phyloP scores from a whole-genome alignment of 805 yeast species.

The Saccharomycopsis guyanensis region DNA sequence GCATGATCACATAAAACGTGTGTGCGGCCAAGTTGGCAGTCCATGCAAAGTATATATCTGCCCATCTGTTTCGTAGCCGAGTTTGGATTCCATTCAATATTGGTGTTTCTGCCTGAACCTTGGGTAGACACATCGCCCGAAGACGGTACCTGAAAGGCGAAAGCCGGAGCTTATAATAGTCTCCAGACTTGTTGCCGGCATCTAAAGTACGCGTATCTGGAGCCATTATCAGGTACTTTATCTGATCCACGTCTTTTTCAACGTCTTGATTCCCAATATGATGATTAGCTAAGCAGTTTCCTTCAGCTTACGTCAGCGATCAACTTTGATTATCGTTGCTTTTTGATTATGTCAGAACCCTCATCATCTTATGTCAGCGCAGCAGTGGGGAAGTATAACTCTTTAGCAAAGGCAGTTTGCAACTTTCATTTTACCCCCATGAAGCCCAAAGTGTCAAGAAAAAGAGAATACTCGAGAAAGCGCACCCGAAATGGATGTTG shows the following conservation, averaged over 20 bases:
- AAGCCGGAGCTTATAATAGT: slow-evolving; percentile 56
- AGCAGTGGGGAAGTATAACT: too few relatives aligned
- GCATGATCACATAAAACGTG: slow-evolving; percentile 83
- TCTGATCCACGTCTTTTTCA: too few relatives aligned
- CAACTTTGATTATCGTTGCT: too few relatives aligned
- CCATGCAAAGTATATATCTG: slow-evolving; percentile 76
- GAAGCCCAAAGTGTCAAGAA: too few relatives aligned
- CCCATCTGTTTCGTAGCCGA: slow-evolving; percentile 35
- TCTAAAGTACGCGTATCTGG: slow-evolving; percentile 33
- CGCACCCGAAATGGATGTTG: slow-evolving; percentile 40
- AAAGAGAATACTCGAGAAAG: background rate
- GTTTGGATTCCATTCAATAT: slow-evolving; percentile 51
- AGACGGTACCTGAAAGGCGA: slow-evolving; percentile 46
- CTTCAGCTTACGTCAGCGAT: too few relatives aligned
- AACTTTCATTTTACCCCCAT: too few relatives aligned
- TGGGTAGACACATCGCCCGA: slow-evolving; percentile 47
- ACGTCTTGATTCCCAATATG: too few relatives aligned
- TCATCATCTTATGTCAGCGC: too few relatives aligned
- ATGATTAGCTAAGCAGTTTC: too few relatives aligned
- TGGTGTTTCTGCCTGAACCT: slow-evolving; percentile 58
- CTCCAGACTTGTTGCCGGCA: slow-evolving; percentile 66
- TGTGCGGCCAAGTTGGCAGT: slow-evolving; percentile 89
- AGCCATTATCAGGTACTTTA: background rate
- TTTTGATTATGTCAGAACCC: too few relatives aligned
- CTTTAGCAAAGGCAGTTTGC: too few relatives aligned